Conservation (phyloP, 140 eudicot genomes). For the Senecio squalidus region DNA sequence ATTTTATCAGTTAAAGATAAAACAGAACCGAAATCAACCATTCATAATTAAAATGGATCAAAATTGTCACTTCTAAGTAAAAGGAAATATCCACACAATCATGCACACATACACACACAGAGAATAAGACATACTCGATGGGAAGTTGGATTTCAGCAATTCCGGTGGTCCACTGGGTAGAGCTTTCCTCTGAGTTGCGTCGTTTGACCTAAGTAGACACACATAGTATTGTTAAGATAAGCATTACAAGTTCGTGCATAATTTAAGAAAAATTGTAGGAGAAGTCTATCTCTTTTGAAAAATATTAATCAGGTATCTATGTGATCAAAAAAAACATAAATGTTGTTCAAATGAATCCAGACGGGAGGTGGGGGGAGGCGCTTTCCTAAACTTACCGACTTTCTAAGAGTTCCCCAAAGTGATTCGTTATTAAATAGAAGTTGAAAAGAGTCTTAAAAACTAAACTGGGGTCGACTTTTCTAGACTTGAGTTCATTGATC, state of each 20-base stretch:
- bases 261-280: background rate
- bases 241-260: background rate
- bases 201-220: constrained; percentile 66
- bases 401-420: background rate
- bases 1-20: too few relatives aligned
- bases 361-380: too few relatives aligned
- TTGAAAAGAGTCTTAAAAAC: background rate
- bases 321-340: too few relatives aligned
- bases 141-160: constrained; percentile 98
- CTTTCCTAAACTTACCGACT: too few relatives aligned
- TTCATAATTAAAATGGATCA: too few relatives aligned
- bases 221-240: constrained; percentile 10
- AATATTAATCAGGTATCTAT: background rate
- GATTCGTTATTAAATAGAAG: too few relatives aligned
- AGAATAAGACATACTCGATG: constrained; percentile 54
- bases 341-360: too few relatives aligned
- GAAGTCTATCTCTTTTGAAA: background rate
- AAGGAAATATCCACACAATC: too few relatives aligned
- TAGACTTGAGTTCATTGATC: background rate
- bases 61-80: too few relatives aligned
- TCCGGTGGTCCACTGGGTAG: constrained; percentile 99
- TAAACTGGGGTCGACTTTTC: background rate
- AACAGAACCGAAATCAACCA: too few relatives aligned
- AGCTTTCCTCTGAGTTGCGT: constrained; percentile 88
- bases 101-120: too few relatives aligned